These are phyloP conservation scores for Polyporus tsugae DNA, from an alignment of 1,284 basidiomycete species.

Conservation along the genomic window DNA sequence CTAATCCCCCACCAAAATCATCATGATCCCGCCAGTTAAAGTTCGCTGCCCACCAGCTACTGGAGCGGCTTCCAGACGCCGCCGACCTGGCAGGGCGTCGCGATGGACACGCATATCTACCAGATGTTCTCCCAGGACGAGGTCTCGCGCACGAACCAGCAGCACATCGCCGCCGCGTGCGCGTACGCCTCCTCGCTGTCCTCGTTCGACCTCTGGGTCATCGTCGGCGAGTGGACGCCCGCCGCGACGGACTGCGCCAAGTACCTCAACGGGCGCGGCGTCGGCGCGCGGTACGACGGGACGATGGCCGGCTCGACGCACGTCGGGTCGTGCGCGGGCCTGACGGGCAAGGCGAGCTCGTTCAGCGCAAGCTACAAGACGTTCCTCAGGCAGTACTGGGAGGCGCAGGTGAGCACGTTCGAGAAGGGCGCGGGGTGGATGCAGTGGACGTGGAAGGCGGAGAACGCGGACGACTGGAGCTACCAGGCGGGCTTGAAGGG, in stretches of 20 bases:
- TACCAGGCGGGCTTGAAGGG: constrained; percentile 79
- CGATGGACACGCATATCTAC: constrained; percentile 87
- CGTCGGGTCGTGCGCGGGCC: constrained; percentile 77
- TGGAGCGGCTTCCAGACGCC: constrained; percentile 77
- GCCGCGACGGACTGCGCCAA: constrained; percentile 88
- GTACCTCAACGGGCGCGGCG: constrained; percentile 65
- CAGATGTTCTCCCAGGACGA: constrained; percentile 78
- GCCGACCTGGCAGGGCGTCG: constrained; percentile 70
- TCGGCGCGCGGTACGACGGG: constrained; percentile 85
- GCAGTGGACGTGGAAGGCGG: constrained; percentile 67
- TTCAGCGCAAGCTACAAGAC: constrained; percentile 87
- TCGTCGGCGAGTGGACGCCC: constrained; percentile 89
- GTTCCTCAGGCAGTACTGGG: constrained; percentile 85
- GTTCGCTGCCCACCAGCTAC: constrained; percentile 46
- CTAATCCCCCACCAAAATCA: neutral
- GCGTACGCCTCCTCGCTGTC: constrained; percentile 53
- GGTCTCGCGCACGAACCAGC: constrained; percentile 55
- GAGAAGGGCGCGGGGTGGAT: constrained; percentile 79
- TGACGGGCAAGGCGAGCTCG: constrained; percentile 74
- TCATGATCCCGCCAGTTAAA: neutral
- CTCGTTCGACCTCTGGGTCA: constrained; percentile 71
- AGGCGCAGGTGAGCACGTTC: constrained; percentile 71
- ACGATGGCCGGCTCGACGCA: constrained; percentile 68
- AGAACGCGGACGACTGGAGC: constrained; percentile 79
- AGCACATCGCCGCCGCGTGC: constrained; percentile 79